Evolutionary conservation across 1,139 yeast species (phyloP).

Genomic region (Scheffersomyces lignicola): DNA sequence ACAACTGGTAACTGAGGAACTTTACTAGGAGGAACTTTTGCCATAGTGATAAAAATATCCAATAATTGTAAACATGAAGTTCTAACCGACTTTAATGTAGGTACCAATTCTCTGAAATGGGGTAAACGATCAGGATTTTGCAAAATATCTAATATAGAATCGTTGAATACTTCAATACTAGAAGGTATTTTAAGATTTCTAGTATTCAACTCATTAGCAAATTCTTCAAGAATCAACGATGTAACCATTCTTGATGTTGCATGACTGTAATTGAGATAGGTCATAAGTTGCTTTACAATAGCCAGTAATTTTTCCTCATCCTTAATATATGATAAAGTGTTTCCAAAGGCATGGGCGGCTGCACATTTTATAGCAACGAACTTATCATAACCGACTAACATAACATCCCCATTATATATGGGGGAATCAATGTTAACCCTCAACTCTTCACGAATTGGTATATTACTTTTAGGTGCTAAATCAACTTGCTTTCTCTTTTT

Average conservation of each 20-base stretch:
- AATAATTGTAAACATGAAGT: constrained; percentile 85
- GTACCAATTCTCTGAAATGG: constrained; percentile 80
- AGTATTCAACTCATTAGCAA: constrained; percentile 44
- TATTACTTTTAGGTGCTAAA: constrained; percentile 33
- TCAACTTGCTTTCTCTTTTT: constrained; percentile 37
- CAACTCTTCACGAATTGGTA: constrained; percentile 55
- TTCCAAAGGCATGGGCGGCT: constrained; percentile 78
- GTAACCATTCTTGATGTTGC: constrained; percentile 79
- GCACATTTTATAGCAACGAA: constrained; percentile 75
- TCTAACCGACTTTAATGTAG: constrained; percentile 80
- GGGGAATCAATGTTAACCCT: constrained; percentile 90
- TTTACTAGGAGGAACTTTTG: constrained; percentile 72
- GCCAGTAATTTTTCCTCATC: constrained; percentile 35
- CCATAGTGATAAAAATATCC: constrained; percentile 72
- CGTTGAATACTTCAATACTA: constrained; percentile 21
- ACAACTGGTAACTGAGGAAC: constrained; percentile 84
- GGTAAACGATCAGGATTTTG: constrained; percentile 48
- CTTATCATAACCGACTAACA: constrained; percentile 74
- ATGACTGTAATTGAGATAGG: constrained; percentile 57
- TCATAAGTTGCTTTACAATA: constrained; percentile 39
- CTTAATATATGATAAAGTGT: constrained; percentile 57
- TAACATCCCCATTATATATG: constrained; percentile 86
- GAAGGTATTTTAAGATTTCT: constrained; percentile 14
- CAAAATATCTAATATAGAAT: constrained; percentile 36
- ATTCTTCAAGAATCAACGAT: constrained; percentile 73